Evolutionary conservation across 2,329 filamentous ascomycete species (phyloP).

Genomic region (Ophiostoma novo-ulmi): DNA sequence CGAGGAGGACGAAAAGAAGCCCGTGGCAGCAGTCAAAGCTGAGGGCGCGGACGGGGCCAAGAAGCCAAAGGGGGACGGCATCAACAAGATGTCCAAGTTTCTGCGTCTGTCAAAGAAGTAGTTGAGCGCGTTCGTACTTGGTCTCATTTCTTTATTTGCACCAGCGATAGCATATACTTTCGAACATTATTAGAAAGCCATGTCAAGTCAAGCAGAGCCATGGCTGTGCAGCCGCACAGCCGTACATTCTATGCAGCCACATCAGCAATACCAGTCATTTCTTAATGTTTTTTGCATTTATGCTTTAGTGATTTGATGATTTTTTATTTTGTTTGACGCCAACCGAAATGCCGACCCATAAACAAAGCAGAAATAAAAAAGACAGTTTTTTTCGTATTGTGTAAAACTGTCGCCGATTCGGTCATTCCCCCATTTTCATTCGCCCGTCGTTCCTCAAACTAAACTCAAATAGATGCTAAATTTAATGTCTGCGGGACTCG

Average conservation of each 20-base stretch:
- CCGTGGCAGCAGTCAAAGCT: constrained; percentile 32
- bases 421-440: constrained; percentile 6
- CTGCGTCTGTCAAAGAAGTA: constrained; percentile 28
- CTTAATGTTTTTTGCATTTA: constrained; percentile 7
- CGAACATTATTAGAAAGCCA: background rate
- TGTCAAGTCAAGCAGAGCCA: no score
- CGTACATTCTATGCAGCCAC: no score
- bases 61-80: constrained; percentile 34
- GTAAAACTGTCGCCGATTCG: background rate
- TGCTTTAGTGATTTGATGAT: constrained; percentile 20
- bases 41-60: constrained; percentile 25
- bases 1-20: constrained; percentile 40
- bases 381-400: background rate
- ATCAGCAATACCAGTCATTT: background rate
- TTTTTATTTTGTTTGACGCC: constrained; percentile 24
- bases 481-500: constrained; percentile 75
- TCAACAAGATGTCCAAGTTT: constrained; percentile 31
- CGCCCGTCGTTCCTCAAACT: background rate
- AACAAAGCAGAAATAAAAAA: constrained; percentile 17
- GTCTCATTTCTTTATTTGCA: background rate
- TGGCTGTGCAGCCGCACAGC: no score
- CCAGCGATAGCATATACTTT: background rate
- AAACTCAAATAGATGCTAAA: background rate
- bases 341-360: constrained; percentile 29
- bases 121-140: background rate